These are phyloP conservation scores for Allium fistulosum DNA, from an alignment of 106 monocot genomes.

Conservation along the genomic window DNA sequence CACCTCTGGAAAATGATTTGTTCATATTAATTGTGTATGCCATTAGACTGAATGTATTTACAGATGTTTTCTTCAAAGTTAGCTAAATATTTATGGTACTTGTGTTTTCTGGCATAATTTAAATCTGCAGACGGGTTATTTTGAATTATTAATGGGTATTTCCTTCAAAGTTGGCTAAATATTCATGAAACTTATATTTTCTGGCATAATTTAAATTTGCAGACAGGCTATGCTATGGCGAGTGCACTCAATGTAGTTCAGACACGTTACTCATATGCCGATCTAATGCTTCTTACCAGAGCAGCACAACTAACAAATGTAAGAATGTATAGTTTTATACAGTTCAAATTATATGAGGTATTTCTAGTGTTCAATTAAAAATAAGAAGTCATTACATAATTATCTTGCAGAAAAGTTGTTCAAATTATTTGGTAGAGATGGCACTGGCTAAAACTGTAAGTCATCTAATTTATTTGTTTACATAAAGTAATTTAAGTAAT, in stretches of 20 bases:
- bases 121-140: constrained; percentile 46
- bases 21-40: too few species aligned
- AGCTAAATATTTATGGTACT: too few species aligned
- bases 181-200: not conserved
- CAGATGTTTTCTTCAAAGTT: too few species aligned
- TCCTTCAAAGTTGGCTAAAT: too few species aligned
- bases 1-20: too few species aligned
- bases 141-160: too few species aligned
- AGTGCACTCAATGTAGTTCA: constrained; percentile 78
- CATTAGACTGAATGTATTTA: too few species aligned
- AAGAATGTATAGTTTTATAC: not conserved
- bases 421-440: constrained; percentile 11
- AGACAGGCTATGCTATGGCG: constrained; percentile 80
- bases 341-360: too few species aligned
- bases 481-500: not conserved
- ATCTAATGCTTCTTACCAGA: constrained; percentile 71
- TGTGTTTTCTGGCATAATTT: too few species aligned
- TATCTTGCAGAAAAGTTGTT: constrained; percentile 4
- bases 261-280: constrained; percentile 83
- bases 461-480: not conserved
- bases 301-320: constrained; percentile 69
- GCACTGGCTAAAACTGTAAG: constrained; percentile 9
- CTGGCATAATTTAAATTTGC: constrained; percentile 19
- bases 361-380: not conserved
- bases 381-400: not conserved